These are phyloP conservation scores for Salix arbutifolia DNA, from an alignment of 345 rosid genomes.

Conservation along the genomic window DNA sequence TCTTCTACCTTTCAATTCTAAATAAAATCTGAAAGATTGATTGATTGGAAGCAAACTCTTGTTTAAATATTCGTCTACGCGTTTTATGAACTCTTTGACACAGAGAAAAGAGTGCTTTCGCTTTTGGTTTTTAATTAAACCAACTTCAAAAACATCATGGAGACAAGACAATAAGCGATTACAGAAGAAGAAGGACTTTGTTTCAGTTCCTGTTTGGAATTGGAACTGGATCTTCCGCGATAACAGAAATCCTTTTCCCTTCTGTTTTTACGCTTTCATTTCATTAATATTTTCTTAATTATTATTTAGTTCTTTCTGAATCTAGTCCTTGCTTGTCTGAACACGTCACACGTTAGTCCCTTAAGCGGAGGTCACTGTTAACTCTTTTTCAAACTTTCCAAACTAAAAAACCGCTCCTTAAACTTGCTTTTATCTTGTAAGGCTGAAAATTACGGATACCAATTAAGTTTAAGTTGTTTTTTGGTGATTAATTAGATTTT, in stretches of 20 bases:
- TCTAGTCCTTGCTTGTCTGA: too few species aligned
- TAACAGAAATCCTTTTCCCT: not conserved
- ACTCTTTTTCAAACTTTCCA: too few species aligned
- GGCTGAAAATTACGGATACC: too few species aligned
- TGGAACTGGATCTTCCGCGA: not conserved
- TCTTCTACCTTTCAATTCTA: conserved; percentile 20
- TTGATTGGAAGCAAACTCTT: not conserved
- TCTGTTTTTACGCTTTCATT: not conserved
- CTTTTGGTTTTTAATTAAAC: not conserved
- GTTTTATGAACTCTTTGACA: too few species aligned
- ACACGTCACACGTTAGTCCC: too few species aligned
- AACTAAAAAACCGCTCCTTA: too few species aligned
- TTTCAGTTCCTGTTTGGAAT: not conserved
- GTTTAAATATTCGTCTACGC: too few species aligned
- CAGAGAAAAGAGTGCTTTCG: not conserved
- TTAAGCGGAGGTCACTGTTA: too few species aligned
- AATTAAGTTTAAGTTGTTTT: too few species aligned
- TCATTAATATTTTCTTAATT: not conserved
- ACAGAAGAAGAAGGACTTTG: not conserved
- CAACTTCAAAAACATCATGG: not conserved
- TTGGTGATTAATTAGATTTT: too few species aligned
- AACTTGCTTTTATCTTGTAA: too few species aligned
- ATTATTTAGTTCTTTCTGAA: not conserved
- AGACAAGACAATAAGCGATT: not conserved
- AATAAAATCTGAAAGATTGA: not conserved